These are phyloP conservation scores for Aquilaria sinensis DNA, from an alignment of 345 rosid genomes.

Conservation along the genomic window DNA sequence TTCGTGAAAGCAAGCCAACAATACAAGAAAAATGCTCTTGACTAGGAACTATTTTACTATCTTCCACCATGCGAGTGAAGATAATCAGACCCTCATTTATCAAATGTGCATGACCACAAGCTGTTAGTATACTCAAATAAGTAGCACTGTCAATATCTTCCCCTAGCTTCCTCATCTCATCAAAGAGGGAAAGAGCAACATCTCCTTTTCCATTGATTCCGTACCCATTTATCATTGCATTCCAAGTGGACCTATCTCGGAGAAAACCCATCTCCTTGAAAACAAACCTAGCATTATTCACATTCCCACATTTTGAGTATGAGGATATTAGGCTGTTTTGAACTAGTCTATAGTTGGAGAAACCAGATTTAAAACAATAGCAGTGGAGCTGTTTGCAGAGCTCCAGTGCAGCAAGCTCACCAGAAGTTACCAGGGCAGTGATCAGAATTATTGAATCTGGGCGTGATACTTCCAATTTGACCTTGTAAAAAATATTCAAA, in stretches of 20 bases:
- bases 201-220: slow-evolving; percentile 34
- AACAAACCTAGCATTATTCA: slow-evolving; percentile 19
- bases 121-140: slow-evolving; percentile 27
- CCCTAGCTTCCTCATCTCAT: slow-evolving; percentile 27
- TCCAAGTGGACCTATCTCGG: slow-evolving; percentile 39
- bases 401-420: slow-evolving; percentile 26
- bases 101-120: slow-evolving; percentile 41
- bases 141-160: slow-evolving; percentile 33
- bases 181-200: slow-evolving; percentile 26
- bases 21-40: slow-evolving; percentile 33
- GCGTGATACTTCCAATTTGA: slow-evolving; percentile 18
- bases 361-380: slow-evolving; percentile 23
- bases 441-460: slow-evolving; percentile 31
- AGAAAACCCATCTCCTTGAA: slow-evolving; percentile 34
- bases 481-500: slow-evolving; percentile 22
- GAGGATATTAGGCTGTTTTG: slow-evolving; percentile 41
- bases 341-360: slow-evolving; percentile 17
- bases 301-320: slow-evolving; percentile 39
- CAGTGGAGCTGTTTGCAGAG: slow-evolving; percentile 40
- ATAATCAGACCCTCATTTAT: slow-evolving; percentile 31
- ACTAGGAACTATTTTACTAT: slow-evolving; percentile 24
- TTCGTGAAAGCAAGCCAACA: slow-evolving; percentile 34
- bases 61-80: slow-evolving; percentile 30
- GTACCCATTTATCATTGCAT: slow-evolving; percentile 36
- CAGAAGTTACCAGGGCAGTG: slow-evolving; percentile 24